Conservation (phyloP, 345 rosid genomes). For the Rhodamnia argentea region DNA sequence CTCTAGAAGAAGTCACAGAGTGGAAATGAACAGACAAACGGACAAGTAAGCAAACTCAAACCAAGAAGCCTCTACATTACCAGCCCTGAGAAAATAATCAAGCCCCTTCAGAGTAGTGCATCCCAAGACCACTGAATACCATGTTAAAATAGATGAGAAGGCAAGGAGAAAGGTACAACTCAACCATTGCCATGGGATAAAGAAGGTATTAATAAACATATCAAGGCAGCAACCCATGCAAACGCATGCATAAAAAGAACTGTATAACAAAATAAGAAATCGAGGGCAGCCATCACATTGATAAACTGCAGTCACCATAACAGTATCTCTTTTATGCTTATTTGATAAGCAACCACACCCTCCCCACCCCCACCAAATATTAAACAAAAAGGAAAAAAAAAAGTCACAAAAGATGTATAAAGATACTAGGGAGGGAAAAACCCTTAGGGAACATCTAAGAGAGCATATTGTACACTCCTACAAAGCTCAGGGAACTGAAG, state of each 20-base stretch:
- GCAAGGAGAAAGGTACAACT: neutral
- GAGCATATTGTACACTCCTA: no score
- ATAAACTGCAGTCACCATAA: no score
- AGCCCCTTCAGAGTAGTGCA: neutral
- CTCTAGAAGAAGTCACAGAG: neutral
- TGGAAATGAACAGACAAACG: neutral
- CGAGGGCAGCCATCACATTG: neutral
- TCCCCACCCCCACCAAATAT: no score
- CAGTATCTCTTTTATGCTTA: no score
- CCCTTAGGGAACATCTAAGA: no score
- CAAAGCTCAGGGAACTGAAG: no score
- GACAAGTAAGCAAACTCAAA: neutral
- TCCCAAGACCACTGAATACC: neutral
- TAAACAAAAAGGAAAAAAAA: no score
- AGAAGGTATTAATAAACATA: neutral
- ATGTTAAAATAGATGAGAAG: neutral
- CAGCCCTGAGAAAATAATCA: neutral
- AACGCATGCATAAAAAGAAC: neutral
- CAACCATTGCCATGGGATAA: neutral
- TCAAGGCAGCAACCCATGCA: neutral
- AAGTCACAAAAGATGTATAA: no score
- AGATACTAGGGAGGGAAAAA: no score
- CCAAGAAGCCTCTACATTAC: neutral
- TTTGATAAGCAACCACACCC: no score
- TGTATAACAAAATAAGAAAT: neutral